Base-by-base conservation (phyloP, 768 basidiomycete genomes). In the Boletus subcaerulescens region DNA sequence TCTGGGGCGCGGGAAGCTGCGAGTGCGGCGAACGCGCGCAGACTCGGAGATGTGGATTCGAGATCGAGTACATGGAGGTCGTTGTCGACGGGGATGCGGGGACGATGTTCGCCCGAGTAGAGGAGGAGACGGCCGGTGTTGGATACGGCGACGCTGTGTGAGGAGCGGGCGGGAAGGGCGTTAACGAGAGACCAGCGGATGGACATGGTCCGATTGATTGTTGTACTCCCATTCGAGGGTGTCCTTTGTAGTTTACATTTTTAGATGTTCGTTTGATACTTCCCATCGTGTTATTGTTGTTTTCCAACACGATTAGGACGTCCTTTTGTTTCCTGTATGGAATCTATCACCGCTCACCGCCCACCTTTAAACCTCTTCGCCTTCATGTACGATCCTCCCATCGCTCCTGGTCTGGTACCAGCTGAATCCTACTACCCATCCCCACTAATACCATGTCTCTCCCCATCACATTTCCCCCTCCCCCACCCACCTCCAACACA, bases 401-500 rank as follows among this genome's bases (percentile, higher is more conserved):
- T 10, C 12, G 33, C 17, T 49, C 2, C 60, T 66, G 67, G 66
- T 66, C 67, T 60, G 67, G 67, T 35, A 69, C 67, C 69, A 62
- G 52, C 48, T n/a, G 1, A 29, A 29, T 9, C 29, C 29, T 29
- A 29, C 29, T 2, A 26, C 26, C 26, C 26, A 26, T 26, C 26
- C 47, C n/a, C 47, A 29, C 38, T 33, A 39, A 33, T 55, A 55
- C n/a, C 44, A 53, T 54, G 32, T 43, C 49, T 44, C 40, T 17
- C 4, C 14, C 43, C 22, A 22, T 22, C 3, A 3, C 47, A 42
- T 56, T 48, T 33, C 57, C 65, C 32, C 57, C 52, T 41, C 79
- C 79, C 15, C 84, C 85, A 4, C 82, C 83, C 0, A 87, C 85
- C 22, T 79, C 74, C 15, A 86, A 87, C 66, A 20, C 20, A 20